Conservation (phyloP, 1,284 basidiomycete genomes). For the Cerrena zonata region DNA sequence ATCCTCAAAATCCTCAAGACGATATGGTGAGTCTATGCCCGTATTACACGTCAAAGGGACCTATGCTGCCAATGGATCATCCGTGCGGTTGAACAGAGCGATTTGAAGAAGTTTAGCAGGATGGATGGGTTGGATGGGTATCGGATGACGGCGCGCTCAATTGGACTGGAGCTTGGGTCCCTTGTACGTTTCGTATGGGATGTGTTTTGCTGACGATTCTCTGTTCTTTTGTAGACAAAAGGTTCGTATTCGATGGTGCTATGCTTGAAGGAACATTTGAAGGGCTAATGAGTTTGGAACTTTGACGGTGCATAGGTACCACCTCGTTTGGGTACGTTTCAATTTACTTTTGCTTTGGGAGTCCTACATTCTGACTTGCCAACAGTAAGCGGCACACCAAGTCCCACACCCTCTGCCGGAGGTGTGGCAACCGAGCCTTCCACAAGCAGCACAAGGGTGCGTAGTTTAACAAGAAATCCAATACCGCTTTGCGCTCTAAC, state of each 20-base stretch:
- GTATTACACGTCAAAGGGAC: slow-evolving; percentile 18
- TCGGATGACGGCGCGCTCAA: slow-evolving; percentile 28
- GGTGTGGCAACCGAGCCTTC: slow-evolving; percentile 89
- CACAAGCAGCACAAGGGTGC: slow-evolving; percentile 95
- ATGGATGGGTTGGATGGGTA: slow-evolving; percentile 25
- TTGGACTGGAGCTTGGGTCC: slow-evolving; percentile 13
- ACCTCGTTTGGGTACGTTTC: slow-evolving; percentile 79
- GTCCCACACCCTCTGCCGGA: slow-evolving; percentile 94
- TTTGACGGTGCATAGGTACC: slow-evolving; percentile 58
- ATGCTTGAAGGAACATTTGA: slow-evolving; percentile 2
- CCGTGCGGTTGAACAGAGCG: slow-evolving; percentile 20
- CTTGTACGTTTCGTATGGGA: slow-evolving; percentile 3
- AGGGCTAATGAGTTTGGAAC: slow-evolving; percentile 18
- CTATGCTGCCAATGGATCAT: slow-evolving; percentile 6
- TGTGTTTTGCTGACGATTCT: slow-evolving; percentile 24
- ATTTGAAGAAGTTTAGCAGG: slow-evolving; percentile 22
- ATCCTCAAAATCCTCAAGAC: slow-evolving; percentile 32
- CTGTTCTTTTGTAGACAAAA: slow-evolving; percentile 55
- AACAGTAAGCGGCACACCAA: slow-evolving; percentile 95
- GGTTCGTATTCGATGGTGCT: slow-evolving; percentile 42
- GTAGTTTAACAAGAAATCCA: slow-evolving; percentile 25
- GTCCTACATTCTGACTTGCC: slow-evolving; percentile 7
- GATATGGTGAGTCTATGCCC: slow-evolving; percentile 29
- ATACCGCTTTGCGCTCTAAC: neutral
- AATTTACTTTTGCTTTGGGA: slow-evolving; percentile 2